Evolutionary conservation across 768 basidiomycete species (phyloP).

Genomic region (Naganishia vishniacii): DNA sequence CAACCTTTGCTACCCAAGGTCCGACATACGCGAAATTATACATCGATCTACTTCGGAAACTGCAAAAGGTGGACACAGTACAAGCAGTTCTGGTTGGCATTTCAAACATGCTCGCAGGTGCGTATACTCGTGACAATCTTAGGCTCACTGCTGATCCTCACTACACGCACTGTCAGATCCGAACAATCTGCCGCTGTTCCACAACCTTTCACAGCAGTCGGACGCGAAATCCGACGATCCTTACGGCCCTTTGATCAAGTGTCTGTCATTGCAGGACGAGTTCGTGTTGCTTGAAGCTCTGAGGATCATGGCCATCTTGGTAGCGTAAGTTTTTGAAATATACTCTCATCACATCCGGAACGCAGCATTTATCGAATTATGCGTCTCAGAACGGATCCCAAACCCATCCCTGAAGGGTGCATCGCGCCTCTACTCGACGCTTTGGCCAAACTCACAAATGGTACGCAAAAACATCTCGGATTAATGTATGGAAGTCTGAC

Average conservation of each 20-base stretch:
- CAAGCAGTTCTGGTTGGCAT: slow-evolving; percentile 71
- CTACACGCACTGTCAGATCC: slow-evolving; percentile 29
- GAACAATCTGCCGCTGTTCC: slow-evolving; percentile 42
- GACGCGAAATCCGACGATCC: slow-evolving; percentile 34
- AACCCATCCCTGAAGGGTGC: slow-evolving; percentile 36
- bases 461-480: slow-evolving; percentile 38
- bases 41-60: slow-evolving; percentile 78
- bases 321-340: slow-evolving; percentile 43
- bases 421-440: slow-evolving; percentile 38
- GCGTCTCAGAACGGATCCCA: slow-evolving; percentile 47
- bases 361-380: too few species aligned
- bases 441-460: slow-evolving; percentile 55
- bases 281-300: slow-evolving; percentile 87
- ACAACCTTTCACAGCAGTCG: slow-evolving; percentile 28
- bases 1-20: slow-evolving; percentile 74
- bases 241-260: slow-evolving; percentile 52
- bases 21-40: slow-evolving; percentile 79
- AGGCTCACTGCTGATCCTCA: not conserved
- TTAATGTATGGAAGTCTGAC: too few species aligned
- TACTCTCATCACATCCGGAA: too few species aligned
- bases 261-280: slow-evolving; percentile 80
- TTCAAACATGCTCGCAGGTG: slow-evolving; percentile 78
- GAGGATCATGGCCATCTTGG: slow-evolving; percentile 78
- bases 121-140: slow-evolving; percentile 25
- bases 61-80: slow-evolving; percentile 69